Percentiles rank a stretch among this genome's conserved stretches.
Conservation (phyloP, 805 yeast species). For the Isabelozyma rhagii region DNA sequence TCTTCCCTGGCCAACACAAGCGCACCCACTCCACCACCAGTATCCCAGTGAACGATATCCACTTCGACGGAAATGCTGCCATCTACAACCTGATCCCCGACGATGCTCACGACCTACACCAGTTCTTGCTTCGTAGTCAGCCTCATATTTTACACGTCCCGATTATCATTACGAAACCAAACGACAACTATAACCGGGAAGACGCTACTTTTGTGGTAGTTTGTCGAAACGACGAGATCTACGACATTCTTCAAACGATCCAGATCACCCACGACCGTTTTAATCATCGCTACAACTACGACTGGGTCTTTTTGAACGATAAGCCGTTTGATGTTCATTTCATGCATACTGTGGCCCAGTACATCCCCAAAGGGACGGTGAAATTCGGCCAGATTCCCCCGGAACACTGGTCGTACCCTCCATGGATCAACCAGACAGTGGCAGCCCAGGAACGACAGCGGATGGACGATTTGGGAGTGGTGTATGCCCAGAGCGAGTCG, state of each 20-base stretch:
- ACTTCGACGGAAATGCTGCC: background rate
- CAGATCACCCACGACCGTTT: conserved; percentile 64
- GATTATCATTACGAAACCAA: background rate
- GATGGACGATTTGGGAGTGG: conserved; percentile 41
- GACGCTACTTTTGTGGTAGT: conserved; percentile 69
- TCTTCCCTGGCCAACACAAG: too few species aligned
- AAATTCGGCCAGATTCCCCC: conserved; percentile 60
- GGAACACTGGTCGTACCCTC: conserved; percentile 72
- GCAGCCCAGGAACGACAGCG: conserved; percentile 36
- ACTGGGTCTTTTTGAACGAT: conserved; percentile 80
- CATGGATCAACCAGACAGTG: conserved; percentile 46
- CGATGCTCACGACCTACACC: background rate
- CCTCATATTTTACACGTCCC: background rate
- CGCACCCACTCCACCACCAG: too few species aligned
- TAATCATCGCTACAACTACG: conserved; percentile 60
- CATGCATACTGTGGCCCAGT: conserved; percentile 41
- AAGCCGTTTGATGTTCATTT: conserved; percentile 59
- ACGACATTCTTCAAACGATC: conserved; percentile 54
- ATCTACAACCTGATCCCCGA: background rate
- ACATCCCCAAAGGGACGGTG: conserved; percentile 54
- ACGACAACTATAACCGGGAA: conserved; percentile 21
- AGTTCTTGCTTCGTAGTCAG: background rate
- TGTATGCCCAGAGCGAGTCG: conserved; percentile 57
- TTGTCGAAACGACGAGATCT: conserved; percentile 66
- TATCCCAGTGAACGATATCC: background rate